Evolutionary conservation across 1,139 yeast genomes (phyloP), one percentile per base, ranked within the genome.

Genomic region (Sugiyamaella novakii): DNA sequence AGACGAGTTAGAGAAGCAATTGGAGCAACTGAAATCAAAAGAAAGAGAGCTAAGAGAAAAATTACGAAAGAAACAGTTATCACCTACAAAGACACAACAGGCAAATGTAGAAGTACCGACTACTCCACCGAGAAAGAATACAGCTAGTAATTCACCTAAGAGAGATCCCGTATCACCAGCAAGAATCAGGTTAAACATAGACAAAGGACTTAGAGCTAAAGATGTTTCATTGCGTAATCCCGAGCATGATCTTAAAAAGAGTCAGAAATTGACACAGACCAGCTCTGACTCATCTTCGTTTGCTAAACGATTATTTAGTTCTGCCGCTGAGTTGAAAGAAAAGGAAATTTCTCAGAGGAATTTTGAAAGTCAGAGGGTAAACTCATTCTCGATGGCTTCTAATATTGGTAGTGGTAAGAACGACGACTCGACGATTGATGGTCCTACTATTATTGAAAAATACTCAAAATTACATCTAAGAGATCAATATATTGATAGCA

Each of bases 381-480:
- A 21, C 10, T 36, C 10, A 12, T 38, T 39, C 15, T 31, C 43
- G 6, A 25, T 31, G 11, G 19, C 21, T 14, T 17, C 49, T n/a
- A 46, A 39, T 22, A 40, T 35, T 1, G 45, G 49, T 6, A 38
- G 22, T 17, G 36, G 25, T 19, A 29, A 12, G 18, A 10, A 14
- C 11, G n/a, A 5, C n/a, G 15, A 30, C 24, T 19, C 15, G 10
- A 11, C 12, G n/a, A 5, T 15, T 6, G 33, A 34, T 17, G 21
- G 12, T 18, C 19, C 27, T 2, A 22, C 18, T 5, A 39, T 37
- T 7, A 38, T 24, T 24, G 64, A 60, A 25, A 30, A 24, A 19
- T 45, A 53, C 43, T 53, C 64, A 6, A 50, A 48, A 18, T 41
- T 59, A 11, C 41, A 51, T 3, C 15, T 60, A 17, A 22, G 47